Base-by-base conservation (phyloP, 2,329 filamentous ascomycete genomes). In the Lasiodiplodia gonubiensis region DNA sequence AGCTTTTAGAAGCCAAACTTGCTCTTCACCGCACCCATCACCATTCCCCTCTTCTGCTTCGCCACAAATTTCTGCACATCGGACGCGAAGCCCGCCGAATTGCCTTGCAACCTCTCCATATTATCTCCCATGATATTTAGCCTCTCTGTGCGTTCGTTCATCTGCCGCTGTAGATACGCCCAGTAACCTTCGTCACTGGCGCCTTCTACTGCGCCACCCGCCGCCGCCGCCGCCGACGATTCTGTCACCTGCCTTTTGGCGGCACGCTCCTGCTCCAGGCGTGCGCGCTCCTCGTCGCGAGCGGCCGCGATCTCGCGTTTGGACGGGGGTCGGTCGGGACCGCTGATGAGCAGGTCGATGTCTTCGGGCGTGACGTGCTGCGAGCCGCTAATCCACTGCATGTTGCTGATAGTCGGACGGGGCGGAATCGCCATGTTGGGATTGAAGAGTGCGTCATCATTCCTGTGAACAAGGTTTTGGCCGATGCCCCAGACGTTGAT, bases 311-410 rank as follows among this genome's bases (percentile, higher is more conserved):
- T 78, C 92, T 96, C 96, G 42, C 91, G 88, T 80, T 96, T 96
- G 69, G 92, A 95, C 1, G 93, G 90, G 3, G 94, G 95, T 2
- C 95, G 88, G 74, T 95, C 91, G 1, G 93, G 90, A 0, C 94
- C 94, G 61, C 94, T 93, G 68, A 99, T 95, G 1, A 99, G 83
- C 2, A 97, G 80, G 74, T 98, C 95, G 74, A 99, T 88, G 74
- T 99, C 95, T 2, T 89, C 85, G 0, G 92, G 90, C 1, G 92
- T 93, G 54, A 99, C 86, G 73, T 96, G 91, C 78, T 97, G 94
- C 1, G 94, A 98, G 4, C 95, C 95, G 0, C 93, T 91, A 64
- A 99, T 93, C 95, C 95, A 99, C 80, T 98, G 93, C 46, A 99
- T 80, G 74, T 96, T 97, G 23, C 92, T 96, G 69, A 99, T 99